phyloP scores from a whole-genome alignment of 2,329 filamentous ascomycete genomes.

The Claviceps digitariae region DNA sequence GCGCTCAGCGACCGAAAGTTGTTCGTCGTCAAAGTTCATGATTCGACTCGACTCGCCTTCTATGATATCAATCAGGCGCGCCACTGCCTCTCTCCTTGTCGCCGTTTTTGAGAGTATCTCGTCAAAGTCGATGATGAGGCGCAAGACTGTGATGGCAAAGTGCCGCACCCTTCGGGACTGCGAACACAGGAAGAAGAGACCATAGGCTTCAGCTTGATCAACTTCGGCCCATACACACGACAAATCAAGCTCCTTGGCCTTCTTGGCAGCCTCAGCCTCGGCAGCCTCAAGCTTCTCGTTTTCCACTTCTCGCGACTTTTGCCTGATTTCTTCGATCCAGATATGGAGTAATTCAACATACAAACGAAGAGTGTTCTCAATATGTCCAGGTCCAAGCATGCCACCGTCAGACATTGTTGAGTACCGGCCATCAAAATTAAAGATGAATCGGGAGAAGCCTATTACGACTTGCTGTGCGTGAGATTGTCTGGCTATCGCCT shows the following conservation, averaged over 20 bases:
- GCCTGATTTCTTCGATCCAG: slow-evolving; percentile 93
- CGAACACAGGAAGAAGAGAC: slow-evolving; percentile 92
- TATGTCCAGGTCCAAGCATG: slow-evolving; percentile 86
- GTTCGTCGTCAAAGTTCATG: slow-evolving; percentile 84
- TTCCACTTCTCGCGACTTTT: slow-evolving; percentile 63
- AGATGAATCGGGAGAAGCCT: slow-evolving; percentile 93
- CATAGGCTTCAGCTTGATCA: slow-evolving; percentile 92
- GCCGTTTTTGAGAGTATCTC: slow-evolving; percentile 62
- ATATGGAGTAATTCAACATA: slow-evolving; percentile 92
- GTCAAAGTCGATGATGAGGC: slow-evolving; percentile 88
- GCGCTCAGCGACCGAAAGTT: slow-evolving; percentile 79
- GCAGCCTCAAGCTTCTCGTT: slow-evolving; percentile 50
- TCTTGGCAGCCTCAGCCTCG: slow-evolving; percentile 50
- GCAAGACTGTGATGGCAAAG: slow-evolving; percentile 84
- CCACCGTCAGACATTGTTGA: slow-evolving; percentile 97
- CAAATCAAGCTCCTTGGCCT: slow-evolving; percentile 67
- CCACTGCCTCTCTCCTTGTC: slow-evolving; percentile 45
- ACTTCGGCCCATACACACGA: slow-evolving; percentile 86
- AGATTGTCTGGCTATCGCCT: slow-evolving; percentile 85
- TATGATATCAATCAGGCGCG: slow-evolving; percentile 77
- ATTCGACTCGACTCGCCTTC: slow-evolving; percentile 81
- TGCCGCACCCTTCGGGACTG: slow-evolving; percentile 80
- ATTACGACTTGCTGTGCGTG: slow-evolving; percentile 93
- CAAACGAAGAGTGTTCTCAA: slow-evolving; percentile 81
- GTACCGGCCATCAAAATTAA: slow-evolving; percentile 95